Percentiles rank a stretch among this genome's conserved stretches.
Conservation (phyloP, 2,329 filamentous ascomycete genomes). For the Verticillium klebahnii region DNA sequence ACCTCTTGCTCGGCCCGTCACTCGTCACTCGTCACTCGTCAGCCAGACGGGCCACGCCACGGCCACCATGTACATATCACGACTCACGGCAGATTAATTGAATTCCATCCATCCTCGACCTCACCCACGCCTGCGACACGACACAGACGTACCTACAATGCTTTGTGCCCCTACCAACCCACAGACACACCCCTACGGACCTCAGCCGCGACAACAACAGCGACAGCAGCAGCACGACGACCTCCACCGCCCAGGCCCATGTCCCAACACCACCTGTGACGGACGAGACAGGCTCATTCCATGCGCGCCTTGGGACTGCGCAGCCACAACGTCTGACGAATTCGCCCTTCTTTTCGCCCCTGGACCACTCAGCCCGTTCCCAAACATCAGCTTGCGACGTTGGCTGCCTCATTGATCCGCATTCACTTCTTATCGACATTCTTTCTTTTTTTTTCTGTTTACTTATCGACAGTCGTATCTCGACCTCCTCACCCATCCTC, state of each 20-base stretch:
- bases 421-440: not conserved
- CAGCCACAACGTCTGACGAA: conserved; percentile 14
- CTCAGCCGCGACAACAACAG: not conserved
- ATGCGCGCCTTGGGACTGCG: conserved; percentile 10
- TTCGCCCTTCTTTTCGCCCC: not conserved
- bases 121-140: not conserved
- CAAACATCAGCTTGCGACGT: conserved; percentile 1
- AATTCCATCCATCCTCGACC: not conserved
- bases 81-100: not conserved
- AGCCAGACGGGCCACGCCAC: not conserved
- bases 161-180: not conserved
- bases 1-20: not conserved
- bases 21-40: not conserved
- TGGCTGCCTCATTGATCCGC: conserved; percentile 1
- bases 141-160: not conserved
- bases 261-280: not conserved
- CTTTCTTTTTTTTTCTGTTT: too few species aligned
- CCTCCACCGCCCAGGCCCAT: not conserved
- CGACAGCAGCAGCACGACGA: not conserved
- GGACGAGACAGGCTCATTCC: conserved; percentile 13
- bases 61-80: not conserved
- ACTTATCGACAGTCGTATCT: not conserved
- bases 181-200: not conserved
- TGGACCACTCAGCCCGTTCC: conserved; percentile 2
- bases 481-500: not conserved